phyloP scores from a whole-genome alignment of 2,329 filamentous ascomycete species.

The Neoscytalidium dimidiatum region DNA sequence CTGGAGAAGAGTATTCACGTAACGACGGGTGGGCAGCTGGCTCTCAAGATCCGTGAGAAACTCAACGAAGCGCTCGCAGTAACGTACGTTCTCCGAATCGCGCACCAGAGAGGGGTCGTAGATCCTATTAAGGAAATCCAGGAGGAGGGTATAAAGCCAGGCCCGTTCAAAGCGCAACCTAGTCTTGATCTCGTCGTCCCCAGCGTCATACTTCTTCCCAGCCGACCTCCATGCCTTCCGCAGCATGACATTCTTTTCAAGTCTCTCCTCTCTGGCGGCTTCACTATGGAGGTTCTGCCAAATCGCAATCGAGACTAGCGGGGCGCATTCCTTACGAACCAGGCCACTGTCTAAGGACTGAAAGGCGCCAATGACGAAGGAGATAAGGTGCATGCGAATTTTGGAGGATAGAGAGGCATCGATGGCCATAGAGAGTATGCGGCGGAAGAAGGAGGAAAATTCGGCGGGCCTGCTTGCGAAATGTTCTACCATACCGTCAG shows the following conservation, averaged over 20 bases:
- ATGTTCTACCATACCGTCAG: slow-evolving; percentile 46
- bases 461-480: slow-evolving; percentile 77
- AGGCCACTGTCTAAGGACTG: slow-evolving; percentile 88
- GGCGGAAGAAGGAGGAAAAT: slow-evolving; percentile 87
- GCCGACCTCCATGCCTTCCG: slow-evolving; percentile 90
- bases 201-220: slow-evolving; percentile 81
- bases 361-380: slow-evolving; percentile 87
- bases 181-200: slow-evolving; percentile 76
- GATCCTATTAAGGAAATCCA: slow-evolving; percentile 78
- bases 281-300: slow-evolving; percentile 93
- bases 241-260: slow-evolving; percentile 73
- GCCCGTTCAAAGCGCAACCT: slow-evolving; percentile 86
- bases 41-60: slow-evolving; percentile 88
- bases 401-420: slow-evolving; percentile 46
- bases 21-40: slow-evolving; percentile 89
- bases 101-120: slow-evolving; percentile 49
- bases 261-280: slow-evolving; percentile 67
- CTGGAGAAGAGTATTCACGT: slow-evolving; percentile 84
- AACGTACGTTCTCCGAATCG: slow-evolving; percentile 63
- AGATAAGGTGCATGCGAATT: slow-evolving; percentile 75
- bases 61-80: slow-evolving; percentile 92
- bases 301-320: slow-evolving; percentile 88
- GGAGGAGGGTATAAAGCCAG: slow-evolving; percentile 84
- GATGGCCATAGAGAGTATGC: slow-evolving; percentile 82
- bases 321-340: slow-evolving; percentile 94